Base-by-base conservation (phyloP, 2,329 filamentous ascomycete species). In the Tolypocladium tundrense region DNA sequence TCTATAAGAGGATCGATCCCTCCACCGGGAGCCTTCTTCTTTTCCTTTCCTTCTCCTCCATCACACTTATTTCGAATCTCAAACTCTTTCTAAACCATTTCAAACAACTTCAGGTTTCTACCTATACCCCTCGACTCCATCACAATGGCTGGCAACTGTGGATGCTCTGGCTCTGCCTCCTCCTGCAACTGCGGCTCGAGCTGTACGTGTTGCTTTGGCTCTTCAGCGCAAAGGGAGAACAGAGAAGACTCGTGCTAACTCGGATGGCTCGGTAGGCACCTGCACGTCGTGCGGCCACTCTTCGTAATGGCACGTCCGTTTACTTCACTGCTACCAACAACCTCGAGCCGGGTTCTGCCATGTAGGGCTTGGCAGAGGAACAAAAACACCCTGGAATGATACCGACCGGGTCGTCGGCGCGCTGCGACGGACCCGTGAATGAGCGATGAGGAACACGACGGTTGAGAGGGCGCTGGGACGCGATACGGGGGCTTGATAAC, bases 101-200 rank as follows among this genome's bases (percentile, higher is more conserved):
- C 41, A 35, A 6, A 7, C 53, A 21, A 11, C 54, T 57, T 60
- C 60, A 27, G 56, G 56, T 52, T 59, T 58, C 55, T 58, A 60
- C 60, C 57, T 52, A 39, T 51, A n/a, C 35, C 42, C 58, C 21
- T 11, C 14, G 11, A 50, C 31, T 41, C 24, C 39, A 64, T 67
- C 66, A 70, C 62, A 64, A 73, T 73, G 70, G 63, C 69, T 68
- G 69, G 66, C 61, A 62, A 72, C 66, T 72, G 70, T 62, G 70
- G 69, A 62, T 72, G 70, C 66, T 70, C 69, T 62, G 68, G 69
- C 63, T 62, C 60, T 59, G 61, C 66, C 59, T 65, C 68, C 60
- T 60, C 65, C 59, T 72, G 70, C 68, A 70, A 67, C 67, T 72
- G 70, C 62, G 70, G 70, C 68, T 66, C 70, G 59, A 66, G 65